A percentile compares a stretch with the other conserved stretches of the same genome.
Conservation (phyloP, 2,329 filamentous ascomycete species). For the Fusarium floridanum region DNA sequence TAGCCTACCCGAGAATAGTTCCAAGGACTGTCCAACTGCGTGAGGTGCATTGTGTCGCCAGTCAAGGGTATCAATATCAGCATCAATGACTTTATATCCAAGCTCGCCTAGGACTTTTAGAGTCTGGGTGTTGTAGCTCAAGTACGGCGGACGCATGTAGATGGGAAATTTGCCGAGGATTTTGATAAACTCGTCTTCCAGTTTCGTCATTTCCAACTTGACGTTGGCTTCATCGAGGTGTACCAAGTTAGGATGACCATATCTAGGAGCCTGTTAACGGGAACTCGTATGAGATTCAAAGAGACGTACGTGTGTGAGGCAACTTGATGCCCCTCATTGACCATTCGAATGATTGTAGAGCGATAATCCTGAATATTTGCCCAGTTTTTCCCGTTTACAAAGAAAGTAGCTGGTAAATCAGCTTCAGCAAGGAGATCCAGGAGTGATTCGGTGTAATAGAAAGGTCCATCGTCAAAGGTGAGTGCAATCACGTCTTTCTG, state of each 20-base stretch:
- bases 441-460: slow-evolving; percentile 50
- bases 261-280: slow-evolving; percentile 33
- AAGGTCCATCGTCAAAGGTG: slow-evolving; percentile 58
- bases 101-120: slow-evolving; percentile 49
- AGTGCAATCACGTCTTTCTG: slow-evolving; percentile 49
- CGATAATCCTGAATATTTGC: slow-evolving; percentile 40
- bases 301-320: slow-evolving; percentile 59
- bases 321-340: slow-evolving; percentile 65
- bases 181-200: slow-evolving; percentile 49
- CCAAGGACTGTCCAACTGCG: slow-evolving; percentile 57
- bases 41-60: slow-evolving; percentile 63
- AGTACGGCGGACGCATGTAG: slow-evolving; percentile 56
- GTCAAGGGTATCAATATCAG: slow-evolving; percentile 68
- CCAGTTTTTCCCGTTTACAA: slow-evolving; percentile 44
- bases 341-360: slow-evolving; percentile 53
- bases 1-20: slow-evolving; percentile 40
- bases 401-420: slow-evolving; percentile 48
- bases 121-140: slow-evolving; percentile 49
- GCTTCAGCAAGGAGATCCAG: slow-evolving; percentile 47
- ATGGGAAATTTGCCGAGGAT: slow-evolving; percentile 47
- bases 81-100: slow-evolving; percentile 65
- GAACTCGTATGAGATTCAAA: slow-evolving; percentile 19
- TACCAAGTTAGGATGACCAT: slow-evolving; percentile 51
- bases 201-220: slow-evolving; percentile 39
- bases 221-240: slow-evolving; percentile 41